Conservation (phyloP, 78 protist genomes). For the Speleostelium caveatum region DNA sequence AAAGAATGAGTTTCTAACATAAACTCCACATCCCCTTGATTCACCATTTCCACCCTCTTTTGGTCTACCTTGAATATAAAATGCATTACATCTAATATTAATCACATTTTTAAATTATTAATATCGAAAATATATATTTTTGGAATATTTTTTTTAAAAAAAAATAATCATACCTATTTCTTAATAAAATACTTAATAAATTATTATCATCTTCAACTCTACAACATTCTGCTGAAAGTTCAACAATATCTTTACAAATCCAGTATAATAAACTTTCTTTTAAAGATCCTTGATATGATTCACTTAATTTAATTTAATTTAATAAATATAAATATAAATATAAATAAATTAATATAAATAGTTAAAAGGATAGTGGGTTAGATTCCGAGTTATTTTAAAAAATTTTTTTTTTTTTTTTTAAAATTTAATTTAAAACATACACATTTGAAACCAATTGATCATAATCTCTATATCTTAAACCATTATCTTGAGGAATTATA, state of each 20-base stretch:
- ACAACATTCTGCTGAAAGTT: neutral
- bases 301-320: slow-evolving; percentile 14
- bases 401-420: too few species aligned
- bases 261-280: slow-evolving; percentile 66
- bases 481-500: slow-evolving; percentile 72
- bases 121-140: neutral
- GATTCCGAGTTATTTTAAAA: too few species aligned
- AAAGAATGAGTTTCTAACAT: slow-evolving; percentile 72
- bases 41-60: slow-evolving; percentile 61
- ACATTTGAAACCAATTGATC: slow-evolving; percentile 67
- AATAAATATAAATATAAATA: neutral
- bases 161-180: slow-evolving; percentile 37
- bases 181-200: slow-evolving; percentile 41
- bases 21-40: slow-evolving; percentile 73
- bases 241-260: slow-evolving; percentile 52
- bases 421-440: too few species aligned
- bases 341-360: neutral
- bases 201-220: slow-evolving; percentile 44
- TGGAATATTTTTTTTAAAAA: too few species aligned
- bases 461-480: slow-evolving; percentile 69
- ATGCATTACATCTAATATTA: slow-evolving; percentile 78
- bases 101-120: neutral
- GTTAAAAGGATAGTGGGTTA: too few species aligned
- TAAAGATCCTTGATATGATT: slow-evolving; percentile 23
- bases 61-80: slow-evolving; percentile 77